Base-by-base conservation (phyloP, 441 rosid genomes). In the Populus hybrid region DNA sequence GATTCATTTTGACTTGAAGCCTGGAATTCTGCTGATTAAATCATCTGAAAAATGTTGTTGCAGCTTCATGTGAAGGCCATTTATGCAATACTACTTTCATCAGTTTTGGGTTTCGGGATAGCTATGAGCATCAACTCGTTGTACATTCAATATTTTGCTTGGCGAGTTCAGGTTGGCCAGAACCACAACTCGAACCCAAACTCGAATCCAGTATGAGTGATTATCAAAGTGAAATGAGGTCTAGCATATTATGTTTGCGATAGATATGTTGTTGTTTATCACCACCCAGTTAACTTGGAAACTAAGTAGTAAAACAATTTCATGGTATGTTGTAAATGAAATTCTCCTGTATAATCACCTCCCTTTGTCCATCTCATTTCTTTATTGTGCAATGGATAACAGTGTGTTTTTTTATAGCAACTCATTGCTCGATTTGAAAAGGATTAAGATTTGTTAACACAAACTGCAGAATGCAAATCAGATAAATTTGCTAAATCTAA, bases 61-160 rank as follows among this genome's bases (percentile, higher is more conserved):
- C 97, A 93, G 98, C 84, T 94, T 82, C 88, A 82, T 75, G 77
- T 93, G 77, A 84, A 87, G 77, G 86, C 96, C 38, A 82, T 89
- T 40, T 87, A 80, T 36, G 84, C 98, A 0, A 82, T 96, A 83
- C 78, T 92, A 68, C 84, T 93, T 45, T 86, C 98, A 24, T 86
- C 97, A 26, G 85, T 89, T 71, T 69, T 92, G 84, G 94, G 97
- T 74, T 92, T 96, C 68, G 99, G 92, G 64, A 76, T 86, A 69
- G 90, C 97, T 0, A 91, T 90, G 87, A 75, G 89, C 82, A 73
- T 94, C 81, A 94, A 96, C 85, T 86, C 92, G 3, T 77, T 96
- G 78, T 94, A 88, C 71, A 84, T 93, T 74, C 89, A 85, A 33
- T 85, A 83, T 63, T 87, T 80, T 50, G 3, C 84, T 35, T 85